Base-by-base conservation (phyloP, 768 basidiomycete species). In the Tulasnella sp. region DNA sequence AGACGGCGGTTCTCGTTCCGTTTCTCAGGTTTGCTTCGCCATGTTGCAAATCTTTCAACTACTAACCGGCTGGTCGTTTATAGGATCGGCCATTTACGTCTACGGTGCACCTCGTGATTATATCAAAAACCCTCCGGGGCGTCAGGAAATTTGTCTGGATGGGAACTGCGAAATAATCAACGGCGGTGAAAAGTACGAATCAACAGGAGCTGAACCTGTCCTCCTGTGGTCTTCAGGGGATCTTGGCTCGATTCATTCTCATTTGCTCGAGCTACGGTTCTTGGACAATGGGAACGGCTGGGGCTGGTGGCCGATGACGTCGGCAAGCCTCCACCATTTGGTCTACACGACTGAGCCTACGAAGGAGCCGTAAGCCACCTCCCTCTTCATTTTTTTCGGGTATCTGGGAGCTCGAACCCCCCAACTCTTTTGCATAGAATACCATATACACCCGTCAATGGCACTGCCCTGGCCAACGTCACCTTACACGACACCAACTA, bases 401-500 rank as follows among this genome's bases (percentile, higher is more conserved):
- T 16, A 5, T 35, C 15, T 1, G 70, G 11, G 26, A 23, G 69
- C 26, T 72, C 61, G n/a, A 39, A 40, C 26, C 70, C 7, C 26
- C 9, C 13, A 23, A 29, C 37, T 39, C 70, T 29, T 16, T 67
- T 32, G n/a, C 3, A 13, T 67, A 72, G 70, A 18, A 11, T 11
- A n/a, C 70, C 70, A 5, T 72, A 72, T 39, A 72, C n/a, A 40
- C 70, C 70, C n/a, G 39, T 6, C 37, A 42, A 40, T 32, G 70
- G 70, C 26, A 46, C 70, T 15, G 70, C 37, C 7, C 37, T 72
- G 44, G 70, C 70, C 37, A 72, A 72, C n/a, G 70, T 72, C 11
- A 72, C 70, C 2, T 46, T 72, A 29, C 39, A 72, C n/a, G 70
- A 72, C 13, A 72, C 70, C 70, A 72, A 72, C 44, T 72, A 72